A percentile compares a stretch with the other conserved stretches of the same genome.
Conservation (phyloP, 2,329 filamentous ascomycete genomes). For the Pseudogymnoascus sp. region DNA sequence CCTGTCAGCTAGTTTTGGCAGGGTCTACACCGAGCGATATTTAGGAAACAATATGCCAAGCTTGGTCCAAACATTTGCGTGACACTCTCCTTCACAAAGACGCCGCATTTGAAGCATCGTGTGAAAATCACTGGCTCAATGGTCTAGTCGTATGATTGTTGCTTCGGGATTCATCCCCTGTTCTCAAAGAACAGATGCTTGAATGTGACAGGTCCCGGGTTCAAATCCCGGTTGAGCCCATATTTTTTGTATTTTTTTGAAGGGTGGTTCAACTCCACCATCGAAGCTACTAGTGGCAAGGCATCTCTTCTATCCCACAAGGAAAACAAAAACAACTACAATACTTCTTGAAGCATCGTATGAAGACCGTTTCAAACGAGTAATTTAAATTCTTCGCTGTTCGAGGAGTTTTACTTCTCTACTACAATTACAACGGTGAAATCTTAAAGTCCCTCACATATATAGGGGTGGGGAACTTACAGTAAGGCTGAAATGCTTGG, state of each 20-base stretch:
- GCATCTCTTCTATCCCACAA: too few relatives aligned
- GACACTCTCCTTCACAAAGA: not conserved
- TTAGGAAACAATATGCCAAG: not conserved
- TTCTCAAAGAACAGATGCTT: constrained; percentile 22
- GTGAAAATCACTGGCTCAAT: constrained; percentile 24
- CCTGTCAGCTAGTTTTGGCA: not conserved
- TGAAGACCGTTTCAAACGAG: too few relatives aligned
- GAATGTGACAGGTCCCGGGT: constrained; percentile 35
- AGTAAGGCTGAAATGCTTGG: not conserved
- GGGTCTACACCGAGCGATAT: not conserved
- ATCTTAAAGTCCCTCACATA: not conserved
- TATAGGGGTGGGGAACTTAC: not conserved
- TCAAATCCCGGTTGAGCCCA: constrained; percentile 34
- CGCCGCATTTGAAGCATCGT: too few relatives aligned
- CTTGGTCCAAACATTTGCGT: not conserved
- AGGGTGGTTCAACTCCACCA: too few relatives aligned
- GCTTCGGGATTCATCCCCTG: constrained; percentile 31
- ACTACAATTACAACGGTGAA: not conserved
- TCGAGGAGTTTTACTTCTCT: too few relatives aligned
- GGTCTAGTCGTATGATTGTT: constrained; percentile 37
- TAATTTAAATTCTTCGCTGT: not conserved
- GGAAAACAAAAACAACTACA: too few relatives aligned
- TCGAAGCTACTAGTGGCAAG: too few relatives aligned
- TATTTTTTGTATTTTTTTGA: constrained; percentile 13
- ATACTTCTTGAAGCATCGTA: not conserved